Evolutionary conservation across 2,329 filamentous ascomycete genomes (phyloP).

Genomic region (Teratosphaeria nubilosa): DNA sequence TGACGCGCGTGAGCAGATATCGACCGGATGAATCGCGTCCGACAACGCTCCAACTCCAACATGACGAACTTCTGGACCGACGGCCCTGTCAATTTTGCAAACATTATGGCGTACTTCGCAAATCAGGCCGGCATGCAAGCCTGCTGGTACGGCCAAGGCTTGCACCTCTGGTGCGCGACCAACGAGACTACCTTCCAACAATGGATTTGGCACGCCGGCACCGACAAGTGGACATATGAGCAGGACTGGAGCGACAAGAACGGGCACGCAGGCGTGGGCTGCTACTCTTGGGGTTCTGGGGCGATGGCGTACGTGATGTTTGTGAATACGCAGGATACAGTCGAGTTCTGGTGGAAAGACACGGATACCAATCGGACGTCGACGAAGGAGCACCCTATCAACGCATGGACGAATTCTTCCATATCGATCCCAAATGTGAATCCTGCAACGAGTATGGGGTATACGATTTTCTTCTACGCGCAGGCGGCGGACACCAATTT

Average conservation of each 20-base stretch:
- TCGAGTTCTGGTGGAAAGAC: constrained; percentile 38
- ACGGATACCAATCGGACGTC: constrained; percentile 25
- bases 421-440: constrained; percentile 21
- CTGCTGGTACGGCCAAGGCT: constrained; percentile 29
- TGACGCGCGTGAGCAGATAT: constrained; percentile 23
- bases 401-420: constrained; percentile 25
- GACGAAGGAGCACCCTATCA: constrained; percentile 29
- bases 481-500: constrained; percentile 25
- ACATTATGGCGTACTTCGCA: constrained; percentile 22
- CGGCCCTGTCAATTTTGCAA: constrained; percentile 25
- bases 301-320: constrained; percentile 34
- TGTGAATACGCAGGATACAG: constrained; percentile 28
- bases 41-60: constrained; percentile 31
- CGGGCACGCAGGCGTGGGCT: constrained; percentile 35
- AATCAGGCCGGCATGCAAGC: constrained; percentile 29
- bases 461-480: constrained; percentile 34
- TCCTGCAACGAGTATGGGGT: constrained; percentile 31
- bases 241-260: constrained; percentile 30
- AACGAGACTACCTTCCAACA: constrained; percentile 32
- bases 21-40: constrained; percentile 28
- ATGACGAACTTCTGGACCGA: constrained; percentile 29
- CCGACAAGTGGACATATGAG: constrained; percentile 27
- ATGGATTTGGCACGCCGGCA: constrained; percentile 31
- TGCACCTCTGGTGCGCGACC: constrained; percentile 37
- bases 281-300: constrained; percentile 32